Evolutionary conservation across 2,329 filamentous ascomycete species (phyloP), one percentile per base, ranked within the genome.

Genomic region (Blastomyces silverae): DNA sequence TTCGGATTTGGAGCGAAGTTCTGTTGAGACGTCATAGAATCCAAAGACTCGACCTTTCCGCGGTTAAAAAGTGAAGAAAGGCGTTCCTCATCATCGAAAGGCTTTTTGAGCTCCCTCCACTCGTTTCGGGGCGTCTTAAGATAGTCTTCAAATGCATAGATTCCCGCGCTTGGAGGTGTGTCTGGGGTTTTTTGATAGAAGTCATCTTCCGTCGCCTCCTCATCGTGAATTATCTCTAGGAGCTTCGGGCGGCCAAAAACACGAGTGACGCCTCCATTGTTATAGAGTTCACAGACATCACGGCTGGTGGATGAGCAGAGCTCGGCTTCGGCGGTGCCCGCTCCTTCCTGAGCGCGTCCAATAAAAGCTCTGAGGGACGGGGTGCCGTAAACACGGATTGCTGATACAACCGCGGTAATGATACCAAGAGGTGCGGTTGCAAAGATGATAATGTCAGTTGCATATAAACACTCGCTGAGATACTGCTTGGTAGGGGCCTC

Each of bases 151-250:
- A 62, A 52, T 8, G 46, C 20, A 37, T 42, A 66, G 8, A 71
- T 73, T 22, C 73, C 72, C 60, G 74, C 66, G 20, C 67, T 66
- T 11, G 68, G 65, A 7, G 28, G 46, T 2, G 60, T 64, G 20
- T 71, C 61, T 6, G 8, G 15, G 67, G 20, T 13, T 50, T 22
- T 67, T 13, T 76, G 70, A 2, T 69, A 72, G 0, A 74, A 71
- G 69, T 79, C 76, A 20, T 75, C 74, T 69, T 77, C 59, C 77
- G 48, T 82, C 73, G 68, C 83, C 79, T 0, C 76, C 78, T 13
- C 34, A 76, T 69, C 25, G 77, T 76, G 65, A 28, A 77, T 67
- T 4, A 77, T 66, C 64, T 78, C 75, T 22, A 77, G 50, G 1
- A 77, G 72, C 34, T 70, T 73, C 1, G 75, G 74, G 25, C 72